These are phyloP conservation scores for Phytophthora brassicae DNA, from an alignment of 352 stramenopile genomes.

Conservation along the genomic window DNA sequence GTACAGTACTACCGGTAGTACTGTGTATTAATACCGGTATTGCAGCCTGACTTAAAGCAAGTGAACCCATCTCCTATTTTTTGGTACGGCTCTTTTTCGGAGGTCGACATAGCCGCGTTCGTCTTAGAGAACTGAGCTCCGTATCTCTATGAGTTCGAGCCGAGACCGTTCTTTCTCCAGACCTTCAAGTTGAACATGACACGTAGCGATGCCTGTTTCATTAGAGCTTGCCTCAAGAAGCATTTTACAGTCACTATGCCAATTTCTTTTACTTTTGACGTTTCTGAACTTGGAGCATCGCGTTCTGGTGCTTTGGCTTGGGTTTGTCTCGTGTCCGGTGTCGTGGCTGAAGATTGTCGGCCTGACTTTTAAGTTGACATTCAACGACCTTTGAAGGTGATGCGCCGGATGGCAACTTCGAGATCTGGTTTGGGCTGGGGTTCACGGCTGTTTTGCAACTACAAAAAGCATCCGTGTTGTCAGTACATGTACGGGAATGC, in stretches of 20 bases:
- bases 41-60: too few relatives aligned
- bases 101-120: constrained; percentile 24
- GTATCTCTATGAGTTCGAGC: constrained; percentile 9
- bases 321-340: constrained; percentile 23
- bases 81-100: constrained; percentile 26
- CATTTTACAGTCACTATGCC: too few relatives aligned
- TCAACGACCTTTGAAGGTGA: constrained; percentile 7
- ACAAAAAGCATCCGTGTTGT: too few relatives aligned
- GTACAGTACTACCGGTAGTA: too few relatives aligned
- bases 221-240: background rate
- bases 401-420: constrained; percentile 8
- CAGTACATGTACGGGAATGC: too few relatives aligned
- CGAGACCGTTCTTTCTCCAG: background rate
- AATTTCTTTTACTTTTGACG: background rate
- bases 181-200: constrained; percentile 7
- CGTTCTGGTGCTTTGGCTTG: constrained; percentile 20
- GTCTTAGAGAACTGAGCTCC: constrained; percentile 7
- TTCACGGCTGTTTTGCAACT: constrained; percentile 10
- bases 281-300: constrained; percentile 27
- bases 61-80: constrained; percentile 18
- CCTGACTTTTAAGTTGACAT: too few relatives aligned
- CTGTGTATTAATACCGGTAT: too few relatives aligned
- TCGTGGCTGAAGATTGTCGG: too few relatives aligned
- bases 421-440: constrained; percentile 15
- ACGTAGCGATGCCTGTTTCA: background rate